phyloP scores from a whole-genome alignment of 768 basidiomycete genomes.

The Inosperma sp. region DNA sequence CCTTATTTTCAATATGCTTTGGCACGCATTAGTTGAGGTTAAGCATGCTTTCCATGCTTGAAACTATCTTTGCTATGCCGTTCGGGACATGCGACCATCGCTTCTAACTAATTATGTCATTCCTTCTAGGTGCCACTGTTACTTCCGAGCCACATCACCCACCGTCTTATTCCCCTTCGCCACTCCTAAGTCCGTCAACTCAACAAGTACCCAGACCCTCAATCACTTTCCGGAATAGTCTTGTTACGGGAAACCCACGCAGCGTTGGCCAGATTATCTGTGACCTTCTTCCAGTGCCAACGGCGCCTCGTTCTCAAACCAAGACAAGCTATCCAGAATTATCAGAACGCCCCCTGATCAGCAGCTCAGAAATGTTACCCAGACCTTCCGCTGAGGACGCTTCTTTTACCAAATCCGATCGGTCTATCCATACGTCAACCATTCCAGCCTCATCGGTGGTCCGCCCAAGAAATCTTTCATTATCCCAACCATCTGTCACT shows the following conservation, averaged over 20 bases:
- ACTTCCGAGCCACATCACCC: conserved; percentile 1
- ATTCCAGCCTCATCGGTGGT: no score
- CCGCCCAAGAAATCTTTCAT: background rate
- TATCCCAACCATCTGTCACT: no score
- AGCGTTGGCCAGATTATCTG: conserved; percentile 37
- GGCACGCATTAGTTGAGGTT: no score
- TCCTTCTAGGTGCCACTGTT: conserved; percentile 3
- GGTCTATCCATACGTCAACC: no score
- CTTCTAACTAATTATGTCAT: conserved; percentile 9
- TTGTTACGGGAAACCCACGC: conserved; percentile 9
- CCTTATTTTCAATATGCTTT: no score
- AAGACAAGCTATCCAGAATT: background rate
- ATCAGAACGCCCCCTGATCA: background rate
- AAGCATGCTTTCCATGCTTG: conserved; percentile 3
- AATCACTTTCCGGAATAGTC: conserved; percentile 10
- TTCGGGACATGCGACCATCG: conserved; percentile 1
- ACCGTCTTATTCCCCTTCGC: conserved; percentile 4
- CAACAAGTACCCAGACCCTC: background rate
- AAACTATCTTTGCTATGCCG: background rate
- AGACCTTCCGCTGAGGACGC: background rate
- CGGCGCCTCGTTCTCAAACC: background rate
- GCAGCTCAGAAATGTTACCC: no score
- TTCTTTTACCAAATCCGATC: no score
- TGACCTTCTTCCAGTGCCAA: conserved; percentile 49
- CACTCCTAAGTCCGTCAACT: conserved; percentile 1